Evolutionary conservation across 2,329 filamentous ascomycete species (phyloP), one percentile per base, ranked within the genome.

Genomic region (Didymella keratinophila): DNA sequence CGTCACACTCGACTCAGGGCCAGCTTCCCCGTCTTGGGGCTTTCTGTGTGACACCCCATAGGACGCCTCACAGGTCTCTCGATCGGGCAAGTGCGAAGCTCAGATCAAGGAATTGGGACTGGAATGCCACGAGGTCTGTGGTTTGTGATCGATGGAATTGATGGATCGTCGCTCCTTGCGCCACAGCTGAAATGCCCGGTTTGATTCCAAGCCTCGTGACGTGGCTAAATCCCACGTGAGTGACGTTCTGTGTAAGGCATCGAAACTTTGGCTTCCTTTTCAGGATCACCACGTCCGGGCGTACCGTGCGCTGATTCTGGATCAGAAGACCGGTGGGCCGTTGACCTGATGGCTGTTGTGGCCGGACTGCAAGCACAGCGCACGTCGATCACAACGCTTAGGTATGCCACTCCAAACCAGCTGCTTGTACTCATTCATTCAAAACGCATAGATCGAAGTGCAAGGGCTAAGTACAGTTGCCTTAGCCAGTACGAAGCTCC

Each of bases 161-260:
- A 49, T 7, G 21, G 42, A 47, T 47, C 51, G 18, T 47, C 52
- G n/a, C 47, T 50, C 39, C 49, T 52, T 56, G 57, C 52, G 61
- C 56, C 61, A 60, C 56, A 46, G 41, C 42, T 47, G 27, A 45
- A 41, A 20, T 34, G 12, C 49, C 30, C 28, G 61, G 63, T 56
- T 57, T 52, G 62, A 59, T 69, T 59, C 44, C 45, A 56, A 61
- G 64, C 60, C 58, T 64, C 59, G 42, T 64, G 59, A 62, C 56
- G 67, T 71, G 67, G 64, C 61, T 66, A 42, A 56, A 43, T 52
- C 30, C 55, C 62, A 66, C 58, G 58, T 66, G 56, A 8, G 56
- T 63, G 59, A 67, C 62, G 60, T 64, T 44, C 42, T 53, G 30
- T 52, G 46, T 46, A 37, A 57, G 54, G 52, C 42, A 18, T 48